Evolutionary conservation across 306 rosid species (phyloP), one percentile per base, ranked within the genome.

Genomic region (Abrus precatorius): DNA sequence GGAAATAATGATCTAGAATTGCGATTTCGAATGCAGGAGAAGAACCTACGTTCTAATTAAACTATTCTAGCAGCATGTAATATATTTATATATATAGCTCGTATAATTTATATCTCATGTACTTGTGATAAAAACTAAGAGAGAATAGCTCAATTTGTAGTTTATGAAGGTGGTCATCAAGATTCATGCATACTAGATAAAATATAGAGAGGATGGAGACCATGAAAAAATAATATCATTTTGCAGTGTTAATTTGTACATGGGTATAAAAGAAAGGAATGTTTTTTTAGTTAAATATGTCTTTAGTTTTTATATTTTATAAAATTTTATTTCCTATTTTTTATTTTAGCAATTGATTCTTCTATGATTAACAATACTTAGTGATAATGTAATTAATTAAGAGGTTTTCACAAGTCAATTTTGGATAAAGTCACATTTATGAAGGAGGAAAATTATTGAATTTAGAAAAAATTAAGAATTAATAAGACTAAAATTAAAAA

Each of bases 91-190:
- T 20, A 20, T 20, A 20, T 20, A 20, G 20, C 20, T 20, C 20
- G 69, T 7, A 44, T 63, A 69, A 45, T 69, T 30, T 34, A 62
- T 59, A 47, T 20, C 52, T 78, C 49, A 34, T 38, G 11, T 66
- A 27, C 27, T 63, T 67, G 43, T 69, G 41, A 59, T 55, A 27
- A 79, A 48, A 79, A 3, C 50, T 20, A 6, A 6, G 54, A 40
- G 36, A 30, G 53, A 5, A 28, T 43, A 11, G 27, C n/a, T 63
- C 34, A 9, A n/a, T 61, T 48, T n/a, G 6, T 9, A 47, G 68
- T 70, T 63, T 44, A 36, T 38, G 12, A 60, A 69, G 40, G 14
- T 41, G 28, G 55, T 61, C n/a, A 52, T 49, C 11, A 27, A 13
- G 36, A 28, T 2, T 59, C 10, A 49, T 11, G 50, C 30, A 34